phyloP scores from a whole-genome alignment of 1,284 basidiomycete species.

The Pseudomicrostroma phylloplanum region DNA sequence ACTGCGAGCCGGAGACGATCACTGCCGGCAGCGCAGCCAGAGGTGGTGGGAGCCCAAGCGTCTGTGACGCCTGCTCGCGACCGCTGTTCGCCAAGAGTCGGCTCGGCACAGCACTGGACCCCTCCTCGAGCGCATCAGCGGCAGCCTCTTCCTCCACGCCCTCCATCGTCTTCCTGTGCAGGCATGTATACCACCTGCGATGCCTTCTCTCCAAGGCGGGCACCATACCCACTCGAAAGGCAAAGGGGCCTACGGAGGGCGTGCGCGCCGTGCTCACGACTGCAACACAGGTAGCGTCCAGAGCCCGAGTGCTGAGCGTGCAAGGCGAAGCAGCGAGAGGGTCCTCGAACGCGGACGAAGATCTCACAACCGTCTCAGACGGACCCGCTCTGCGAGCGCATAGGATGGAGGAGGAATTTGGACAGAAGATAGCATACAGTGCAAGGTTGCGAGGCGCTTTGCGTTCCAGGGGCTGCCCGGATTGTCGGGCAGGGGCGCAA shows the following conservation, averaged over 20 bases:
- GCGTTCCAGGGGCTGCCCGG: not conserved
- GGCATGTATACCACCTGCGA: slow-evolving; percentile 36
- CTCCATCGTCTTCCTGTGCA: slow-evolving; percentile 40
- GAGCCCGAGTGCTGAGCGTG: not conserved
- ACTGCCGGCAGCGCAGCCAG: slow-evolving; percentile 15
- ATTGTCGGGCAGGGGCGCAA: too few species aligned
- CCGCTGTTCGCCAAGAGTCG: slow-evolving; percentile 8
- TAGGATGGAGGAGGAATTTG: slow-evolving; percentile 1
- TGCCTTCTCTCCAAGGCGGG: slow-evolving; percentile 19
- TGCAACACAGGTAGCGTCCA: not conserved
- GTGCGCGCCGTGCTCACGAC: slow-evolving; percentile 8
- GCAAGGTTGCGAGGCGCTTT: slow-evolving; percentile 7
- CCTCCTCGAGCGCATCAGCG: not conserved
- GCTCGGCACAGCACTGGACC: not conserved
- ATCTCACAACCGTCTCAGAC: too few species aligned
- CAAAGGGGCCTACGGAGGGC: not conserved
- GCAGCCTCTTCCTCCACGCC: not conserved
- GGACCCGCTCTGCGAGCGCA: not conserved
- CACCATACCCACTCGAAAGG: slow-evolving; percentile 6
- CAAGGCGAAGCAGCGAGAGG: not conserved
- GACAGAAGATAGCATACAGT: slow-evolving; percentile 6
- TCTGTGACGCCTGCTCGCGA: slow-evolving; percentile 12
- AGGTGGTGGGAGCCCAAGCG: slow-evolving; percentile 19
- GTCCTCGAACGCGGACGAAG: not conserved
- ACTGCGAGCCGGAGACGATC: slow-evolving; percentile 23